phyloP scores from a whole-genome alignment of 257 asterid species.

The Gynochthodes officinalis region DNA sequence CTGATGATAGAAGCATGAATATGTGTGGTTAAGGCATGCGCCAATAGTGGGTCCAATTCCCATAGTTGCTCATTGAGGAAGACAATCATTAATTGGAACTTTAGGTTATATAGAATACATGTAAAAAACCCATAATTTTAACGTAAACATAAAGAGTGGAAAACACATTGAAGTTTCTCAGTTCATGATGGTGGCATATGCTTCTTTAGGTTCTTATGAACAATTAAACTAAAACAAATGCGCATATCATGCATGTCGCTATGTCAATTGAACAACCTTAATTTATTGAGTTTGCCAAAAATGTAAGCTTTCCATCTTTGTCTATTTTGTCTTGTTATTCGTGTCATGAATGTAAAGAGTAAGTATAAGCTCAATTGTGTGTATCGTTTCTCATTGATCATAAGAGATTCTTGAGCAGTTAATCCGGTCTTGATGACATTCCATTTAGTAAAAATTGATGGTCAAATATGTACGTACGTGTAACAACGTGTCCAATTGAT shows the following conservation, averaged over 20 bases:
- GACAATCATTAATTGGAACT: neutral
- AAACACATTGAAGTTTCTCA: neutral
- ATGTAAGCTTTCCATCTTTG: neutral
- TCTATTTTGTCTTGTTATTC: constrained; percentile 11
- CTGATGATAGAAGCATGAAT: constrained; percentile 16
- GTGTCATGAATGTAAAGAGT: neutral
- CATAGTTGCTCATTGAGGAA: constrained; percentile 7
- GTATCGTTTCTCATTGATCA: neutral
- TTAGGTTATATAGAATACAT: neutral
- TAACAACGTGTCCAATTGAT: neutral
- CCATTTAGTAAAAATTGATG: neutral
- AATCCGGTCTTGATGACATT: neutral
- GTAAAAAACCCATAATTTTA: neutral
- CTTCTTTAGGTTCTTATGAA: neutral
- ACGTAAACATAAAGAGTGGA: neutral
- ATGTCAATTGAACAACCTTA: neutral
- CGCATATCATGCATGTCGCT: neutral
- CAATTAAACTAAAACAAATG: neutral
- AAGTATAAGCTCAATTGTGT: neutral
- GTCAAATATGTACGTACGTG: neutral
- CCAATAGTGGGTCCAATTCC: constrained; percentile 25
- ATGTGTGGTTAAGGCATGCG: constrained; percentile 38
- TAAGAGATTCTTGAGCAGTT: neutral
- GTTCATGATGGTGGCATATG: constrained; percentile 21
- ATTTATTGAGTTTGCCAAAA: neutral